Evolutionary conservation across 176 grass and related monocot species (phyloP), one percentile per base, ranked within the genome.

Genomic region (Oryza longistaminata): DNA sequence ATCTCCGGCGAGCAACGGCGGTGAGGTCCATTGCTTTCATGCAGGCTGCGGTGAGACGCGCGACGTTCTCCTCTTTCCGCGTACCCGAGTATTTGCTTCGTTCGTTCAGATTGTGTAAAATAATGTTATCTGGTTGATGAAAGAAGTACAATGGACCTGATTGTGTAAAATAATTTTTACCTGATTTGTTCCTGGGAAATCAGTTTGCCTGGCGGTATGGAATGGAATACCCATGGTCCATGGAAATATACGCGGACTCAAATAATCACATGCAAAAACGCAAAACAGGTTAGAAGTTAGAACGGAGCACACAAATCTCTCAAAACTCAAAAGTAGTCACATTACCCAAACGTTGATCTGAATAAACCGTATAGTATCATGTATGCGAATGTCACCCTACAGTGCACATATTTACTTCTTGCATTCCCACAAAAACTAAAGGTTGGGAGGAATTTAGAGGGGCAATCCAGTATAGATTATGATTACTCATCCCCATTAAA

Each of bases 51-150:
- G 22, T 71, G 31, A 53, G 26, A 61, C 7, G 58, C 21, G 58
- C 58, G 58, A 62, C 24, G 58, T 62, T 62, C 10, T 74, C 7
- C 6, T 5, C 35, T 6, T 12, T 3, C 50, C 11, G 67, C 37
- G 19, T 35, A 43, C 37, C 45, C 24, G 22, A 48, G 9, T 21
- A 75, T 24, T 62, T 62, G 58, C 58, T 76, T 84, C 48, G 39
- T 46, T 79, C 17, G 55, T 79, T 50, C 40, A 22, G 66, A 45
- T 60, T 48, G 66, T 71, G 11, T 64, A 25, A 70, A 79, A 53
- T 64, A 60, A 45, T 66, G 17, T 22, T 85, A 50, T 11, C 65
- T 74, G 68, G 35, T 45, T 65, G 34, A n/a, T 70, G 58, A 45
- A 25, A 44, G 7, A 12, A 31, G 29, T 31, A 39, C 15, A 58